Conservation (phyloP, 495 filamentous ascomycete species). For the Patellaria atrata region DNA sequence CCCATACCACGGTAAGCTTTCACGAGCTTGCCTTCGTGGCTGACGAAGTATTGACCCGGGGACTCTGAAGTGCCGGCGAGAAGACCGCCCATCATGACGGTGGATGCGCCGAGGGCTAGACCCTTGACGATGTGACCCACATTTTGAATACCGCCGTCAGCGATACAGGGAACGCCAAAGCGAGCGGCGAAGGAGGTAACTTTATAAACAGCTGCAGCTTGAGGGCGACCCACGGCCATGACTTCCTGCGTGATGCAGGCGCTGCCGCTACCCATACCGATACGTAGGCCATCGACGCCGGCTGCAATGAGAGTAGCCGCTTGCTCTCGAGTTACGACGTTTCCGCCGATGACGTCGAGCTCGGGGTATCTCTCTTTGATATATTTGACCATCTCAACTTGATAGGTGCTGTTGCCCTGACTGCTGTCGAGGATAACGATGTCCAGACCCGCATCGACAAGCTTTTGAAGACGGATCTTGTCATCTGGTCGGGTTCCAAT, state of each 20-base stretch:
- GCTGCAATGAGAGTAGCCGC: slow-evolving; percentile 84
- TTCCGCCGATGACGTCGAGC: slow-evolving; percentile 91
- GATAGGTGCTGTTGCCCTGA: slow-evolving; percentile 94
- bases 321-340: slow-evolving; percentile 93
- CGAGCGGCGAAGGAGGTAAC: slow-evolving; percentile 75
- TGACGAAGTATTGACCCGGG: slow-evolving; percentile 91
- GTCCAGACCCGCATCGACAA: slow-evolving; percentile 90
- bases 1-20: slow-evolving; percentile 99
- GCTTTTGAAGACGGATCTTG: slow-evolving; percentile 67
- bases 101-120: slow-evolving; percentile 81
- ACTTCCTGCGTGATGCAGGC: slow-evolving; percentile 99
- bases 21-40: slow-evolving; percentile 86
- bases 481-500: slow-evolving; percentile 91
- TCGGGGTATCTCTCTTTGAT: slow-evolving; percentile 73
- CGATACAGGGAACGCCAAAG: slow-evolving; percentile 96
- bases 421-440: slow-evolving; percentile 90
- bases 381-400: slow-evolving; percentile 93
- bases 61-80: slow-evolving; percentile 96
- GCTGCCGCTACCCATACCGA: slow-evolving; percentile 96
- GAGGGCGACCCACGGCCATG: slow-evolving; percentile 94
- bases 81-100: slow-evolving; percentile 98
- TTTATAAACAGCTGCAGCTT: slow-evolving; percentile 81
- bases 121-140: slow-evolving; percentile 98
- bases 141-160: slow-evolving; percentile 96
- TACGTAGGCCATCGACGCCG: slow-evolving; percentile 89